Evolutionary conservation across 352 stramenopile genomes (phyloP), one percentile per base, ranked within the genome.

Genomic region (Phytopythium delawarense): DNA sequence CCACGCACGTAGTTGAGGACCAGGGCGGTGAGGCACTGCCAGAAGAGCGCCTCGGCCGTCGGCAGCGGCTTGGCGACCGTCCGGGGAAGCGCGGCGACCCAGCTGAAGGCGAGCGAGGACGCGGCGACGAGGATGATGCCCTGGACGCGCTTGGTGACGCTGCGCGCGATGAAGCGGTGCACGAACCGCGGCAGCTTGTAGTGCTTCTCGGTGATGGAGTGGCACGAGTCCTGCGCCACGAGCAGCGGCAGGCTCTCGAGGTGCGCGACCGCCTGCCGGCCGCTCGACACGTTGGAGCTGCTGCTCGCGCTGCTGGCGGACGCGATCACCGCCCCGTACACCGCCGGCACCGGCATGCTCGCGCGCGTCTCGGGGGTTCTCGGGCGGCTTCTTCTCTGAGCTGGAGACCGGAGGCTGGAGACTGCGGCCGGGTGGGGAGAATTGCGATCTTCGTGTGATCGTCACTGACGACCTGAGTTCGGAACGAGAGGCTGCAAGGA

Each of bases 1-100:
- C 2, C 32, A 63, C 71, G 51, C 73, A 86, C 79, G 2, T 85
- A 30, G 25, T 75, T 88, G 39, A 88, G 57, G 13, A 87, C 5
- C 74, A 66, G 87, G 15, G 76, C 75, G 15, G 85, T 71, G 40
- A 82, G 61, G 7, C 75, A 83, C 16, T 77, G 78, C 80, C 80
- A 92, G 61, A 89, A 92, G 52, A 90, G 66, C 21, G 67, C 79
- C 61, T 92, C 80, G 61, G 87, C 79, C 16, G 74, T 71, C 39
- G 78, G 67, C 61, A 92, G 69, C n/a, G 72, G 74, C 40, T 75
- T 68, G 12, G 70, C 67, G 40, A 69, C 71, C 39, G 76, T 78
- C 62, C 89, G 87, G 67, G 84, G 70, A n/a, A 88, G 67, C 16
- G 70, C 75, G 25, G 78, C 75, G 57, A 89, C 78, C 57, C 84